Evolutionary conservation across 768 basidiomycete species (phyloP).

Genomic region (Tylopilus subfusipes): DNA sequence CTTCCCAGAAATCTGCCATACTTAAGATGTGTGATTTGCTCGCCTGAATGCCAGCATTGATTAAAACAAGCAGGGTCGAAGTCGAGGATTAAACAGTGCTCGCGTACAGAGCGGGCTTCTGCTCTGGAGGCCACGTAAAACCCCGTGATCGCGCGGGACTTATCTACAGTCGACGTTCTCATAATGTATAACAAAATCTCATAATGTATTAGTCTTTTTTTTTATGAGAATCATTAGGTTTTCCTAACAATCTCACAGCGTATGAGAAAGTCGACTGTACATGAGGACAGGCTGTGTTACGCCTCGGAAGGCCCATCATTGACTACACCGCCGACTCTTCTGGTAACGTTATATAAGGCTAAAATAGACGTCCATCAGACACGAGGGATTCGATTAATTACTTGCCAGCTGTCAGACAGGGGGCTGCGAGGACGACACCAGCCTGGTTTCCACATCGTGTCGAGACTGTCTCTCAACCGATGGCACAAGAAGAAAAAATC

Average conservation of each 20-base stretch:
- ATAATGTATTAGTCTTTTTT: no score
- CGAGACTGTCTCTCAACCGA: no score
- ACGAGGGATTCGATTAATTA: background rate
- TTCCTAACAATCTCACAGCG: no score
- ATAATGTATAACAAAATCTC: no score
- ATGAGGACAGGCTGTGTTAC: conserved; percentile 6
- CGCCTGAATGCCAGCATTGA: background rate
- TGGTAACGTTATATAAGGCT: background rate
- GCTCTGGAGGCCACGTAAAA: background rate
- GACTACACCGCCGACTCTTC: background rate
- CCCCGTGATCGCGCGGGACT: background rate
- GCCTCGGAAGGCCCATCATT: background rate
- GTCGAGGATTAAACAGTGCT: no score
- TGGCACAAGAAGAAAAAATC: background rate
- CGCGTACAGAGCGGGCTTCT: background rate
- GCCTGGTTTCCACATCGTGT: background rate
- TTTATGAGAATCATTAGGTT: no score
- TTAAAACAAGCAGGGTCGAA: background rate
- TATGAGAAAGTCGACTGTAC: no score
- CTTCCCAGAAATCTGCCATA: background rate
- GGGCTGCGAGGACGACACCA: background rate
- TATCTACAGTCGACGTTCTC: no score
- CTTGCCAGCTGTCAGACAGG: background rate
- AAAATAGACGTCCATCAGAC: conserved; percentile 9
- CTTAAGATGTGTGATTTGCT: background rate